A percentile compares a stretch with the other conserved stretches of the same genome.
These are phyloP conservation scores for Moesziomyces globuligerus DNA, from an alignment of 1,284 basidiomycete genomes.

Conservation along the genomic window DNA sequence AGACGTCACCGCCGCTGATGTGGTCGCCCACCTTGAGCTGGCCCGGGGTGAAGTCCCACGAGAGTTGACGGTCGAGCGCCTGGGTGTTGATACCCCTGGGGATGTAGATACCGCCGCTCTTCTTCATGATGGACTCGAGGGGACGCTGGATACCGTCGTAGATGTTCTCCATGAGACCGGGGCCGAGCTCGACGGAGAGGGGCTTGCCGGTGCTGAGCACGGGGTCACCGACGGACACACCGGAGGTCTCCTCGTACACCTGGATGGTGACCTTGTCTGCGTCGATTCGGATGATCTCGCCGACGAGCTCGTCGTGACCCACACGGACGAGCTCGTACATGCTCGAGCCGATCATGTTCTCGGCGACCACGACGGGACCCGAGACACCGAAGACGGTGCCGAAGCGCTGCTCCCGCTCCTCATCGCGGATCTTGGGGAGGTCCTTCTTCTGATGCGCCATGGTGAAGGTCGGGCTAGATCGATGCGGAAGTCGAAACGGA, in stretches of 20 bases:
- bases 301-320: slow-evolving; percentile 66
- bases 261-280: slow-evolving; percentile 83
- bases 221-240: slow-evolving; percentile 93
- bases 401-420: slow-evolving; percentile 61
- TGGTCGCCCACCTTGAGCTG: slow-evolving; percentile 84
- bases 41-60: slow-evolving; percentile 96
- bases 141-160: slow-evolving; percentile 74
- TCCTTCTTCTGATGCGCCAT: slow-evolving; percentile 64
- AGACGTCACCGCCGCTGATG: slow-evolving; percentile 95
- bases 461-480: slow-evolving; percentile 39
- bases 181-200: slow-evolving; percentile 94
- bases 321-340: slow-evolving; percentile 68
- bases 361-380: slow-evolving; percentile 66
- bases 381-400: slow-evolving; percentile 65
- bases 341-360: slow-evolving; percentile 66
- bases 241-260: slow-evolving; percentile 88
- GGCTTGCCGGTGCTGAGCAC: slow-evolving; percentile 97
- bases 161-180: slow-evolving; percentile 97
- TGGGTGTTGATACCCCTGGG: slow-evolving; percentile 92
- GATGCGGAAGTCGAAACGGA: neutral
- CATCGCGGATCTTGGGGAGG: slow-evolving; percentile 65
- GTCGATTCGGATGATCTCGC: slow-evolving; percentile 67
- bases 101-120: slow-evolving; percentile 98
- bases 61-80: slow-evolving; percentile 84
- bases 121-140: slow-evolving; percentile 88